Conservation (phyloP, 2,329 filamentous ascomycete genomes). For the Aspergillus hiratsukae region DNA sequence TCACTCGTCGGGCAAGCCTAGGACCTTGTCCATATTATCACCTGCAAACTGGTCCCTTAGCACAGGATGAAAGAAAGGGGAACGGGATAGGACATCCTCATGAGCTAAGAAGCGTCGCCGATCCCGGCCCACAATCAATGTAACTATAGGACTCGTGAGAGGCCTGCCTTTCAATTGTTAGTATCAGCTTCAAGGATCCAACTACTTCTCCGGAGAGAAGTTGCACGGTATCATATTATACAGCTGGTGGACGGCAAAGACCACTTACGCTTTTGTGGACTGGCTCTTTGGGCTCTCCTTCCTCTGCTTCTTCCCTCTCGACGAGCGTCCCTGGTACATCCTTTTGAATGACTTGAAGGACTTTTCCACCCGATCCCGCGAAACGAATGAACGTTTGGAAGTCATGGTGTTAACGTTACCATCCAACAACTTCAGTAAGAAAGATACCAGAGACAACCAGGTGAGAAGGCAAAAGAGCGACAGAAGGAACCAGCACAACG, state of each 20-base stretch:
- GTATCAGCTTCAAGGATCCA: conserved; percentile 13
- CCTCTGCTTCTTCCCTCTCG: conserved; percentile 83
- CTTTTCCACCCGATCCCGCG: conserved; percentile 84
- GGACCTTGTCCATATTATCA: conserved; percentile 66
- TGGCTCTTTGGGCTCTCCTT: conserved; percentile 54
- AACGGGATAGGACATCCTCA: conserved; percentile 83
- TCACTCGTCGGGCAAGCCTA: conserved; percentile 66
- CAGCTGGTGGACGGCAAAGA: conserved; percentile 3
- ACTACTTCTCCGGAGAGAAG: neutral
- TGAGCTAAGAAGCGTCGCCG: conserved; percentile 91
- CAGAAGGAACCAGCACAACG: conserved; percentile 34
- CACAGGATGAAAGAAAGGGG: conserved; percentile 74
- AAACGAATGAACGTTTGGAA: conserved; percentile 89
- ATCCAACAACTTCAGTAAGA: conserved; percentile 21
- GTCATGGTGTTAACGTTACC: conserved; percentile 52
- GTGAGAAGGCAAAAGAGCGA: conserved; percentile 40
- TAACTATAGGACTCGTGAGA: conserved; percentile 72
- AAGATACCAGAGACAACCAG: conserved; percentile 46
- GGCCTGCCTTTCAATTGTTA: conserved; percentile 26
- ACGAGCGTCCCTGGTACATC: conserved; percentile 68
- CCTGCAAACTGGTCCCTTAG: conserved; percentile 70
- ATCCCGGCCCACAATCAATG: conserved; percentile 76
- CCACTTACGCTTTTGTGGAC: conserved; percentile 46
- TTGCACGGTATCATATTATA: neutral
- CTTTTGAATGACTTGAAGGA: conserved; percentile 73